Evolutionary conservation across 73 alveolate species (phyloP), one percentile per base, ranked within the genome.

Genomic region (Paramecium octaurelia): DNA sequence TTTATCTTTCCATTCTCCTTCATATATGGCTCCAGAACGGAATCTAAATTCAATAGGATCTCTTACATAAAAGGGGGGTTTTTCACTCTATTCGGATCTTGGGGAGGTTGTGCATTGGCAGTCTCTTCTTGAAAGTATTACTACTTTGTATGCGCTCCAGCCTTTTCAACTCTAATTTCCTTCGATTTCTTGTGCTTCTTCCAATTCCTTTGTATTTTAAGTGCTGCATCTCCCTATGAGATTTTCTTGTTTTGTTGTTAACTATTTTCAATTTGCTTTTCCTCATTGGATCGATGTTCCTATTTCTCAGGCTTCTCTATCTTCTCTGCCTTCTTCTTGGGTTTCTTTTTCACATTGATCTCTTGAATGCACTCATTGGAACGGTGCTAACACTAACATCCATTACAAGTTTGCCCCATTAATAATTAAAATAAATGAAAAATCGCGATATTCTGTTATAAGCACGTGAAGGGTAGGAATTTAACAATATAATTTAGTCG

Each of bases 1-100:
- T 8, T 93, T 95, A 9, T 96, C 96, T 85, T 87, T 93, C 99
- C 99, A 97, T 93, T 97, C 96, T 29, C 99, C 99, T 20, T 69
- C 86, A 95, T 95, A 97, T 29, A 86, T 92, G 14, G 99, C 97
- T 10, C 98, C 97, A 71, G 96, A 94, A 46, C 85, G 69, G 95
- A 95, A 97, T 35, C 75, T 36, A 93, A 48, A 16, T 18, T 3
- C 8, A 0, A 18, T 18, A 54, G 18, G 16, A n/a, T 18, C 11
- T 54, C 23, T 18, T 68, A 68, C 84, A 36, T 75, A 75, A 4
- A 75, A 31, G 88, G 69, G 14, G 88, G 68, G 11, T 18, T 75
- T 18, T 34, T 36, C 20, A 75, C 59, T 16, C 88, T 34, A 36
- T 75, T 75, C 0, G 68, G 68, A 75, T 75, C 68, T 0, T 36